Base-by-base conservation (phyloP, 1,284 basidiomycete species). In the Cystobasidium sp. region DNA sequence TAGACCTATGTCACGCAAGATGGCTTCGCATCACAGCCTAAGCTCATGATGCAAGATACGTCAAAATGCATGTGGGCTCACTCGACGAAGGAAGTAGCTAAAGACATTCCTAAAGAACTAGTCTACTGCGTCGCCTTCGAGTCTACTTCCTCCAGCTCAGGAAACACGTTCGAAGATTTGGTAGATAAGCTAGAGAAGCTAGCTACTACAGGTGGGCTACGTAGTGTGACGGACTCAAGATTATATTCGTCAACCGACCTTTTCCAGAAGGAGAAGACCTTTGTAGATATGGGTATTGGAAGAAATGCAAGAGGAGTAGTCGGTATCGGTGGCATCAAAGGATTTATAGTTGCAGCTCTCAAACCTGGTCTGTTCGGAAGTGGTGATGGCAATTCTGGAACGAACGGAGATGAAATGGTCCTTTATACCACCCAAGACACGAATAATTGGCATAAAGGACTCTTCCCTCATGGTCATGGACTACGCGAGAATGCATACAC, bases 401-500 rank as follows among this genome's bases (percentile, higher is more conserved):
- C 84, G 44, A 83, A 83, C 6, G 75, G 51, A 68, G 89, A 86
- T 65, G 90, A 90, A 80, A 94, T 92, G 91, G 82, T 90, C 61
- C 85, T 97, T 5, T 96, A 92, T 79, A 92, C 95, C 47, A 88
- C 91, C 0, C 86, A 91, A 4, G 91, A 97, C 82, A 90, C 91
- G 7, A 85, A 87, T 77, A 87, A 85, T 3, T 97, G 93, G 93
- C 89, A 90, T 1, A 88, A 88, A 78, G 91, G 90, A 4, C 87
- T 88, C 69, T 95, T 96, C 84, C 93, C 93, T 5, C 93, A 94
- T 78, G 91, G 92, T 3, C 90, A 91, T 5, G 86, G 87, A 53
- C 86, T 95, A 3, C 86, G 88, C 7, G 93, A 95, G 83, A 94
- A 94, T 80, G 93, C 92, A 9, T 98, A 99, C 82, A 99, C 96